A percentile compares a stretch with the other conserved stretches of the same genome.
Evolutionary conservation across 257 asterid genomes (phyloP).

Genomic region (Linaria vulgaris): DNA sequence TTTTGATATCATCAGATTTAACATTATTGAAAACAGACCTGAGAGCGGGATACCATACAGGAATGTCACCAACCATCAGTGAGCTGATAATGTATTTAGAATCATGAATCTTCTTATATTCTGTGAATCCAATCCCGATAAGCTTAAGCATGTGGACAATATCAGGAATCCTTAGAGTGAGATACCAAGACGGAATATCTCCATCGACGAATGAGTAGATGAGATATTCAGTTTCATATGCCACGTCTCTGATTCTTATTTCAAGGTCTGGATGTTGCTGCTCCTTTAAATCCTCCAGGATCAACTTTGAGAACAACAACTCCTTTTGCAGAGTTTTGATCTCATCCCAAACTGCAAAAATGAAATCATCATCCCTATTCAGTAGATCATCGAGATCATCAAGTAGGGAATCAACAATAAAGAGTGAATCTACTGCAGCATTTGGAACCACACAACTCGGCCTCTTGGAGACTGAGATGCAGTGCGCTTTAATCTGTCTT

Average conservation of each 20-base stretch:
- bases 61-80: constrained; percentile 23
- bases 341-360: constrained; percentile 8
- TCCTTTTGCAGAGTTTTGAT: constrained; percentile 12
- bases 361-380: constrained; percentile 9
- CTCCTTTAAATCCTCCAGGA: constrained; percentile 2
- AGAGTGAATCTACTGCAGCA: constrained; percentile 7
- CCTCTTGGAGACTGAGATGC: constrained; percentile 3
- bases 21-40: not conserved
- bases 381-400: constrained; percentile 23
- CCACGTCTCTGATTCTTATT: constrained; percentile 11
- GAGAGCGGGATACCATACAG: constrained; percentile 23
- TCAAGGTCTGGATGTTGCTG: not conserved
- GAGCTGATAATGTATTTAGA: constrained; percentile 12
- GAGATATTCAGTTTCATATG: constrained; percentile 29
- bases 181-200: constrained; percentile 20
- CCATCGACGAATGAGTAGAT: constrained; percentile 12
- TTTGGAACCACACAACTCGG: constrained; percentile 4
- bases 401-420: constrained; percentile 27
- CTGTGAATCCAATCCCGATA: not conserved
- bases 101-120: constrained; percentile 1
- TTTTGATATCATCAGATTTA: not conserved
- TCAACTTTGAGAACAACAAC: constrained; percentile 13
- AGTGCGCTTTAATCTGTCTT: constrained; percentile 10
- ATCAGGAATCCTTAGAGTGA: constrained; percentile 6
- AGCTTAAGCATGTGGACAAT: constrained; percentile 11